Evolutionary conservation across 495 filamentous ascomycete genomes (phyloP), one percentile per base, ranked within the genome.

Genomic region (Filosporella fistucella): DNA sequence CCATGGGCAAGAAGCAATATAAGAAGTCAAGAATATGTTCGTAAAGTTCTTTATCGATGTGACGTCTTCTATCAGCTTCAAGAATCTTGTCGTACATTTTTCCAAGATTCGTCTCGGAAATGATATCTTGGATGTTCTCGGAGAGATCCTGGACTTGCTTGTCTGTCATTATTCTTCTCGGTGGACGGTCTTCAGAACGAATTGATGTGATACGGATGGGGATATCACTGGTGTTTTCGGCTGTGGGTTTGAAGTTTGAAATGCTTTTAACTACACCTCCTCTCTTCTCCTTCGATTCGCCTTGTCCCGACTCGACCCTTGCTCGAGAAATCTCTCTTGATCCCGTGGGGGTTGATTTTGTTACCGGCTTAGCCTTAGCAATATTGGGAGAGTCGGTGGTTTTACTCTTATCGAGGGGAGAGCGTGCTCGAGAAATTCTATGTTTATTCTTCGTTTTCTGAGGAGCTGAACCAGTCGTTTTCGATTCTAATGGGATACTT

Each of bases 1-100:
- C 26, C 26, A 49, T 42, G 6, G 48, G 48, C 13, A 45, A 14
- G 34, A 51, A 51, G 29, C 41, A 38, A 23, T 44, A 51, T 20
- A 51, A 51, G 48, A 51, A 51, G 32, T 51, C 40, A 12, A 51
- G n/a, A 0, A 51, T 22, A 0, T 51, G 12, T 0, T 5, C 0
- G 20, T 51, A 51, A 9, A 37, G 13, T 16, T 21, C 17, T 12
- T 51, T 41, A 13, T 44, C 48, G 13, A 44, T 23, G 11, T 30
- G 3, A 1, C 48, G 40, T n/a, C 32, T 30, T 9, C 22, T 1
- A 28, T 51, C 48, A 12, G 48, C 20, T 14, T 32, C n/a, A 13
- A 38, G 22, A 1, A 51, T 33, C 16, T 38, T 26, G 12, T 51
- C 48, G 23, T 23, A 51, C 21, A 51, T 21, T 4, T n/a, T 23